Evolutionary conservation across 2,329 filamentous ascomycete genomes (phyloP).

Genomic region (Ceratocystis colombiana): DNA sequence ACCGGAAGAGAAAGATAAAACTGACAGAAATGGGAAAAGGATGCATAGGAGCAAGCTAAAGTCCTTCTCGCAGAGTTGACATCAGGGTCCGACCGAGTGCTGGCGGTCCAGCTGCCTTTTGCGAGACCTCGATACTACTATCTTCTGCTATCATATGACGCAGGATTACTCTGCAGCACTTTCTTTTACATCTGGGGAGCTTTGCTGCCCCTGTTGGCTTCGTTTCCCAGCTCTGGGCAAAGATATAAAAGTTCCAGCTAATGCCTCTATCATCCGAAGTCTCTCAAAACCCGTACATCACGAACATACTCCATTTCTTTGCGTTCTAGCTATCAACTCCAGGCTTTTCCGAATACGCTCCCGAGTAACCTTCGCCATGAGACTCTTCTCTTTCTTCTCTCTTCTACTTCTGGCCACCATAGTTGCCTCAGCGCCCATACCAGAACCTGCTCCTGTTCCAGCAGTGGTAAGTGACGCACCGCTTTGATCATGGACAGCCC

Average conservation of each 20-base stretch:
- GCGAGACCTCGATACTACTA: background rate
- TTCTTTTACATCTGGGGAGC: background rate
- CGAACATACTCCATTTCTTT: background rate
- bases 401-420: conserved; percentile 29
- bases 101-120: background rate
- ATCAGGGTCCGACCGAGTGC: background rate
- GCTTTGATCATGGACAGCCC: background rate
- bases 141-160: background rate
- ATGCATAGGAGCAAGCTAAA: background rate
- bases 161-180: background rate
- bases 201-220: background rate
- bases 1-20: background rate
- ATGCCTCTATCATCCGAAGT: background rate
- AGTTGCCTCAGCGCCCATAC: conserved; percentile 29
- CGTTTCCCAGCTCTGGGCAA: background rate
- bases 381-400: conserved; percentile 29
- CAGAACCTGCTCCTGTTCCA: conserved; percentile 30
- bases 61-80: background rate
- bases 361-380: conserved; percentile 29
- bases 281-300: background rate
- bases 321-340: background rate
- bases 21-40: background rate
- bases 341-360: background rate
- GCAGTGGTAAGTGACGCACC: conserved; percentile 18
- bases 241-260: background rate